Base-by-base conservation (phyloP, 805 yeast genomes). In the Candida maltosa region DNA sequence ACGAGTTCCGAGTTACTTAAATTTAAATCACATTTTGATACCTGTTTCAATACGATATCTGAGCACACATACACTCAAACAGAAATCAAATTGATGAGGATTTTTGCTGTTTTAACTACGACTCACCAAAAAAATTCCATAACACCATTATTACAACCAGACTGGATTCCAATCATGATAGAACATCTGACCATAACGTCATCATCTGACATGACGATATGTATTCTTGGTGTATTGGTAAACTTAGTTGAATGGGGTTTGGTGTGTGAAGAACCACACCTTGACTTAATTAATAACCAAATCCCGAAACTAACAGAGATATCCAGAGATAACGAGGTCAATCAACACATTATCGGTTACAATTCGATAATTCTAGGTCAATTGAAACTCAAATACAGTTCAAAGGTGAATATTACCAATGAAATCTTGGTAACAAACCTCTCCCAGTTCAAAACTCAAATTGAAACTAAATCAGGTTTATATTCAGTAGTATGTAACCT, bases 291-390 rank as follows among this genome's bases (percentile, higher is more conserved):
- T 21, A 10, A 21, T 10, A 21, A 21, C 9, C 23, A 21, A 10
- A 21, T 21, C 7, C 10, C 23, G 7, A 7, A 21, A 21, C 7
- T 21, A 21, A 10, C 10, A 8, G 9, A 21, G 10, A 21, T 21
- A 7, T 21, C 23, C 9, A 21, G 10, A 16, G 18, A 38, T 7
- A 26, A 39, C 14, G 46, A 40, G 23, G 31, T 41, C 12, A 19
- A n/a, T 2, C 20, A 24, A 5, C 47, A 49, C 34, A 37, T 49
- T 27, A 27, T 42, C 4, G 54, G 51, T n/a, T 46, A 49, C 37
- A 44, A 42, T 19, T 24, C 36, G n/a, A 37, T 49, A 12, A 28
- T 46, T 7, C 12, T 48, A 10, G 31, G 41, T 11, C 16, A 44
- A 31, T 28, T 44, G 17, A 39, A 31, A 14, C 14, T 38, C 8